phyloP scores from a whole-genome alignment of 495 filamentous ascomycete species.

The Terfezia boudieri region DNA sequence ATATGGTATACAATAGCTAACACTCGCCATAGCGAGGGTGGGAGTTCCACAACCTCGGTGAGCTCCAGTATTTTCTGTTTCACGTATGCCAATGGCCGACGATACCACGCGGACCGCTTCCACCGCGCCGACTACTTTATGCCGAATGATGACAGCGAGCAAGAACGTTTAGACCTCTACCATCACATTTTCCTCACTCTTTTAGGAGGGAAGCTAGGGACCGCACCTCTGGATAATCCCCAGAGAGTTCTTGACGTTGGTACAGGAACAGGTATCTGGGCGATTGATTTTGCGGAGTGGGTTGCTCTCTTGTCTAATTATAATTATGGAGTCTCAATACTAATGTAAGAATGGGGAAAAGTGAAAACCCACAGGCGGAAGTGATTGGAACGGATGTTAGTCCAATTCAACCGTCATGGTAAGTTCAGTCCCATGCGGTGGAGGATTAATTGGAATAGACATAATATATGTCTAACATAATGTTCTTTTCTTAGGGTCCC shows the following conservation, averaged over 20 bases:
- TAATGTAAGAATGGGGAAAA: background rate
- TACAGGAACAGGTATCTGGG: constrained; percentile 24
- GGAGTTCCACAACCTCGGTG: no score
- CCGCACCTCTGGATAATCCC: constrained; percentile 29
- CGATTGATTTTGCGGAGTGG: constrained; percentile 40
- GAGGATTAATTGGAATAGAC: background rate
- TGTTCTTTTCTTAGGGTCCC: constrained; percentile 18
- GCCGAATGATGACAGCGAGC: constrained; percentile 55
- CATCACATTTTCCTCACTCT: constrained; percentile 42
- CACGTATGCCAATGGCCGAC: constrained; percentile 35
- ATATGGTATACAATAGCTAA: no score
- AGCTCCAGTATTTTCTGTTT: background rate
- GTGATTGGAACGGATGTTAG: constrained; percentile 26
- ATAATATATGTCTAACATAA: background rate
- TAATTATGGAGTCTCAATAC: constrained; percentile 20
- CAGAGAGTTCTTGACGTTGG: constrained; percentile 22
- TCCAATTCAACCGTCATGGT: constrained; percentile 36
- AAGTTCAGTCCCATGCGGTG: background rate
- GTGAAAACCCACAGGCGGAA: constrained; percentile 3
- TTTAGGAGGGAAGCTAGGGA: constrained; percentile 36
- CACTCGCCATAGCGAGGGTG: no score
- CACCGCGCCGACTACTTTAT: constrained; percentile 45
- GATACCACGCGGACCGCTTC: constrained; percentile 33
- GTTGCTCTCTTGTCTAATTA: constrained; percentile 13
- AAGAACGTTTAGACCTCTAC: constrained; percentile 43